A percentile compares a stretch with the other conserved stretches of the same genome.
phyloP scores from a whole-genome alignment of 2,329 filamentous ascomycete species.

The Tetracladium maxilliforme region DNA sequence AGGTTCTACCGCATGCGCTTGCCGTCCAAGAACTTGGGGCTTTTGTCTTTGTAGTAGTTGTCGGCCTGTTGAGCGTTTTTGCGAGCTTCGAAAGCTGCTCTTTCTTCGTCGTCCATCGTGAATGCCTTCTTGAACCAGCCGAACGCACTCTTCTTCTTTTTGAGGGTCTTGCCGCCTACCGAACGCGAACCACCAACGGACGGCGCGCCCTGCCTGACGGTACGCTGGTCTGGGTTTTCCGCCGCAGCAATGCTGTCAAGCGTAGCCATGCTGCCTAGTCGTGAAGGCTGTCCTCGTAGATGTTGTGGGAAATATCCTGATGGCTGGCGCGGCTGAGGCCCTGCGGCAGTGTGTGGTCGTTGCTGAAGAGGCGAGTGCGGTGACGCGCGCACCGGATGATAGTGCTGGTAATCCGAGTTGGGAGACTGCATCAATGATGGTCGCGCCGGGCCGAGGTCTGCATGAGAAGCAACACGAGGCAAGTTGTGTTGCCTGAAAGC shows the following conservation, averaged over 20 bases:
- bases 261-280: not conserved
- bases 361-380: slow-evolving; percentile 51
- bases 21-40: too few relatives aligned
- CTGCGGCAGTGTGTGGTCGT: slow-evolving; percentile 14
- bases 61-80: too few relatives aligned
- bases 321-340: slow-evolving; percentile 30
- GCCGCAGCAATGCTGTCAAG: slow-evolving; percentile 5
- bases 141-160: slow-evolving; percentile 54
- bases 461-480: too few relatives aligned
- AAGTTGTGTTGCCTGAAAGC: too few relatives aligned
- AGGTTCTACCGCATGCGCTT: too few relatives aligned
- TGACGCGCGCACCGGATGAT: slow-evolving; percentile 45
- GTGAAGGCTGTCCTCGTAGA: slow-evolving; percentile 16
- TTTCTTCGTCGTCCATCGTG: slow-evolving; percentile 48
- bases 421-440: too few relatives aligned
- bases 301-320: slow-evolving; percentile 18
- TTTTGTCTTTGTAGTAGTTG: too few relatives aligned
- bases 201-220: too few relatives aligned
- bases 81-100: slow-evolving; percentile 40
- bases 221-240: too few relatives aligned
- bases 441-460: too few relatives aligned
- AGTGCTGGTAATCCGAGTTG: slow-evolving; percentile 38
- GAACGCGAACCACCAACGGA: not conserved
- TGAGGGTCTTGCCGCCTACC: slow-evolving; percentile 23
- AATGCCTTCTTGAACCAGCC: slow-evolving; percentile 58